phyloP scores from a whole-genome alignment of 441 rosid genomes.

The Populus hybrid region DNA sequence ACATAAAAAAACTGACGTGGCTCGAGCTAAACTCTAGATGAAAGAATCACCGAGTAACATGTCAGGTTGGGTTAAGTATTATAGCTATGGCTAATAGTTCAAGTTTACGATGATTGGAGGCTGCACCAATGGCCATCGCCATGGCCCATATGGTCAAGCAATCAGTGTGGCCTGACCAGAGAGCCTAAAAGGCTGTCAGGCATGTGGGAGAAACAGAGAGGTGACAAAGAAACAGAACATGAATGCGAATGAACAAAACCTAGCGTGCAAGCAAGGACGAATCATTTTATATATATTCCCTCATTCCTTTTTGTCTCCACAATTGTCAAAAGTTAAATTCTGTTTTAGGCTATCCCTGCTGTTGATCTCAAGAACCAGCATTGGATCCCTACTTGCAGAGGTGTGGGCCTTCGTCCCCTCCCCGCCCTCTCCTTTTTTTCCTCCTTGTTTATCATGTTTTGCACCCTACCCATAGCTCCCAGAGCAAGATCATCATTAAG shows the following conservation, averaged over 20 bases:
- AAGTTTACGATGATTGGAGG: background rate
- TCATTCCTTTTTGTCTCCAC: slow-evolving; percentile 19
- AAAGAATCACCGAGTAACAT: background rate
- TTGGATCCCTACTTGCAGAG: background rate
- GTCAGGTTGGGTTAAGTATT: background rate
- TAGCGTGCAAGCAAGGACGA: slow-evolving; percentile 33
- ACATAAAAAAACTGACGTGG: background rate
- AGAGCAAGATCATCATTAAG: background rate
- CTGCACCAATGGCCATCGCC: background rate
- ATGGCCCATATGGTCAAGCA: slow-evolving; percentile 21
- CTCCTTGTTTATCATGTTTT: background rate
- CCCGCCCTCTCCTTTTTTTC: too few relatives aligned
- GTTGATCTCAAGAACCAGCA: background rate
- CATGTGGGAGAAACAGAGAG: slow-evolving; percentile 34
- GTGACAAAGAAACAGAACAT: slow-evolving; percentile 14
- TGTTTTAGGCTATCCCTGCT: slow-evolving; percentile 15
- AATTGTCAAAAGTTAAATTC: slow-evolving; percentile 16
- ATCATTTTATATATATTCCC: slow-evolving; percentile 26
- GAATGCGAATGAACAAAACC: slow-evolving; percentile 32
- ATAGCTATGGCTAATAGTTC: background rate
- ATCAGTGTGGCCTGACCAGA: slow-evolving; percentile 18
- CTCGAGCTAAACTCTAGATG: background rate
- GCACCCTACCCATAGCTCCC: background rate
- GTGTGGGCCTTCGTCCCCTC: too few relatives aligned
- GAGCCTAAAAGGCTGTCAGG: slow-evolving; percentile 33